Base-by-base conservation (phyloP, 768 basidiomycete genomes). In the Paxillus rubicundulus region DNA sequence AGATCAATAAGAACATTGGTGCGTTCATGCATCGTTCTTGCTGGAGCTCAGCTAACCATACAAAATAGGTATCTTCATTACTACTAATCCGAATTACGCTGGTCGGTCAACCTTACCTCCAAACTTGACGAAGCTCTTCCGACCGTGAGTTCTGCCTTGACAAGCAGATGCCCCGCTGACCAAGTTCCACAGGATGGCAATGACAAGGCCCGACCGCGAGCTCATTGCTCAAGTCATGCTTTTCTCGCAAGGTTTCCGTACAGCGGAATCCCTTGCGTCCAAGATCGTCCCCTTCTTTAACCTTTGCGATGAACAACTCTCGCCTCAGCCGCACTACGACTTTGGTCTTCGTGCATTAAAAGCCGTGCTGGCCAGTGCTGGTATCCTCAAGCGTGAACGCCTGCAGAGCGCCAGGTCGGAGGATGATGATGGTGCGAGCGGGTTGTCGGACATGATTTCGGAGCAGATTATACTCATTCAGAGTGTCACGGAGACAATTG, bases 201-300 rank as follows among this genome's bases (percentile, higher is more conserved):
- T 99, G 97, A 97, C 97, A 7, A 85, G 92, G 46, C 97, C 97
- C 21, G 97, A 98, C 69, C 86, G 94, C 54, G 96, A 99, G 69
- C 86, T 99, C 44, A 99, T 99, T 63, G 97, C 97, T 4, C 97
- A 99, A 73, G 97, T 99, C 68, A 94, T 98, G 91, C 76, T 99
- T 42, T 98, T 98, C 77, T 98, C 97, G 17, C 97, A 98, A 75
- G 97, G 97, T 56, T 99, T 98, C 84, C 85, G 97, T 36, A 94
- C 94, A 12, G 97, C 97, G 7, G 97, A 99, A 71, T 88, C 85
- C 0, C 81, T 99, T n/a, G 97, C 97, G 2, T 92, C 92, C 50
- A 98, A 98, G 72, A 91, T 98, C 53, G 97, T 99, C 10, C 97
- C 97, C 0, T 98, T 99, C 79, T 99, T 99, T 81, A 96, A 96